Conservation (phyloP, 352 stramenopile species). For the Phytophthora macrochlamydospora region DNA sequence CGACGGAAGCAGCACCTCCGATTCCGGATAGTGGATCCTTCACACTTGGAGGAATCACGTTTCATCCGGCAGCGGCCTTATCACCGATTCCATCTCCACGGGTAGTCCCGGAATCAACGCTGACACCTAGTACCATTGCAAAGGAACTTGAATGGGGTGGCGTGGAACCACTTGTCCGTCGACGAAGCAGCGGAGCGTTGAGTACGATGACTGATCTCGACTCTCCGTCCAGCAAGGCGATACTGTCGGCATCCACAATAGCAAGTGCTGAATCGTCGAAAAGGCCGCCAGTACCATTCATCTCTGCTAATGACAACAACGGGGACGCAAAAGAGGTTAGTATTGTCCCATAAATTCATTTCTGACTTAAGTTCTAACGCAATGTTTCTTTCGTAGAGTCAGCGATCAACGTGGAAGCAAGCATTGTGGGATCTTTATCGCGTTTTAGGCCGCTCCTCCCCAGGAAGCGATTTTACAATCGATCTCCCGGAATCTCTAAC, state of each 20-base stretch:
- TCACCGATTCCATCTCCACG: conserved; percentile 58
- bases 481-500: conserved; percentile 65
- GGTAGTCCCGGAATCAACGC: conserved; percentile 28
- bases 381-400: conserved; percentile 12
- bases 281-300: conserved; percentile 22
- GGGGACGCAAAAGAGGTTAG: conserved; percentile 49
- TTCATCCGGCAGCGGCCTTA: conserved; percentile 51
- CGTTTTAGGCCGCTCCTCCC: conserved; percentile 59
- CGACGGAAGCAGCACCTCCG: conserved; percentile 32
- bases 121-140: conserved; percentile 49
- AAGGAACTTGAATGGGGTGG: conserved; percentile 39
- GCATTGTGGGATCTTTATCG: conserved; percentile 75
- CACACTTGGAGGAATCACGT: conserved; percentile 53
- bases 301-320: conserved; percentile 10
- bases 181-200: conserved; percentile 44
- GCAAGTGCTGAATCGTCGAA: conserved; percentile 25
- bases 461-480: conserved; percentile 76
- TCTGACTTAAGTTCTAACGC: no score
- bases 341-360: neutral
- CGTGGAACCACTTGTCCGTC: conserved; percentile 37
- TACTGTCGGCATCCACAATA: conserved; percentile 38
- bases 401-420: conserved; percentile 59
- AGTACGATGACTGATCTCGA: conserved; percentile 42
- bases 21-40: conserved; percentile 48
- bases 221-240: conserved; percentile 19